Percentiles rank a stretch among this genome's conserved stretches.
These are phyloP conservation scores for Camelina neglecta DNA, from an alignment of 345 rosid genomes.

Conservation along the genomic window DNA sequence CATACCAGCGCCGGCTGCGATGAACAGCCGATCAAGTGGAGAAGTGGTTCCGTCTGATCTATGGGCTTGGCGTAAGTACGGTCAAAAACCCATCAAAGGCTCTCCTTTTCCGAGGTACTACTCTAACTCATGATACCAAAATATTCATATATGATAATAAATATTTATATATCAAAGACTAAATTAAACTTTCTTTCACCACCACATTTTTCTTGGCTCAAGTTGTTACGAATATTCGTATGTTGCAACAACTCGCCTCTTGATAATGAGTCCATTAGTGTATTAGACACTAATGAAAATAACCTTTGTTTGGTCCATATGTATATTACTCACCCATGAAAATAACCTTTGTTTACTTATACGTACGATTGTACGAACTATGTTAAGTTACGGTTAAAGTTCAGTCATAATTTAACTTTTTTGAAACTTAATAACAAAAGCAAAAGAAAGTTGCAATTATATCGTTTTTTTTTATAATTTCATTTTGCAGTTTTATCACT, in stretches of 20 bases:
- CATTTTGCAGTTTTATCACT: neutral
- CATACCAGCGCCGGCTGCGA: slow-evolving; percentile 76
- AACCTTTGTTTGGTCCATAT: slow-evolving; percentile 9
- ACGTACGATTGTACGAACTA: neutral
- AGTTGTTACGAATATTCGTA: slow-evolving; percentile 34
- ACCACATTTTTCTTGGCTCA: slow-evolving; percentile 21
- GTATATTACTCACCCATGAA: neutral
- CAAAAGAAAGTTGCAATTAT: neutral
- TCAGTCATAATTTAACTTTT: neutral
- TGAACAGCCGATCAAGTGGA: slow-evolving; percentile 75
- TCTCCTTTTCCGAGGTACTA: slow-evolving; percentile 90
- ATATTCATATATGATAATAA: neutral
- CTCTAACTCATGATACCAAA: neutral
- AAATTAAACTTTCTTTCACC: neutral
- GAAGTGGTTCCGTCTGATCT: slow-evolving; percentile 92
- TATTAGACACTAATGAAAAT: too few relatives aligned
- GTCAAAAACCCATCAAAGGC: slow-evolving; percentile 89
- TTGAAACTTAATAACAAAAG: neutral
- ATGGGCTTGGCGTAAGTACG: slow-evolving; percentile 99
- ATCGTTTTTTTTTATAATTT: neutral
- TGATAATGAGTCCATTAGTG: neutral
- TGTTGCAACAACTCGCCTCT: slow-evolving; percentile 14
- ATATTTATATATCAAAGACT: slow-evolving; percentile 2
- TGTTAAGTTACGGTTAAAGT: neutral
- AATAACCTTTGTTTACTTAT: neutral